phyloP scores from a whole-genome alignment of 805 yeast genomes.

The Yarrowia hollandica region DNA sequence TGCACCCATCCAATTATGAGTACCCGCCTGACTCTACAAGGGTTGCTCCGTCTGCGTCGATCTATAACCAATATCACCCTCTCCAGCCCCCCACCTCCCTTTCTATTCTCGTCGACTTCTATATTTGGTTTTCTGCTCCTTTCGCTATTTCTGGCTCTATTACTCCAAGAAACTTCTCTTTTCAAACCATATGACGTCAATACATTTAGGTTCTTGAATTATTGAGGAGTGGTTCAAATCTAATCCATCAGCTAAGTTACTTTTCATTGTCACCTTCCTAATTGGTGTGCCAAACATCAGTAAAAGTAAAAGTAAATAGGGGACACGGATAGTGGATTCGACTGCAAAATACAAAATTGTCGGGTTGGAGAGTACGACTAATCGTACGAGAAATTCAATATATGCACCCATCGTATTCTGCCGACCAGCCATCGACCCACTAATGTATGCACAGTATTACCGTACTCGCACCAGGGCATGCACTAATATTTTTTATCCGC shows the following conservation, averaged over 20 bases:
- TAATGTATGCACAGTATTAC: no score
- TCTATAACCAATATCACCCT: neutral
- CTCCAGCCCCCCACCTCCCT: neutral
- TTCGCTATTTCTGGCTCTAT: neutral
- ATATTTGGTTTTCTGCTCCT: neutral
- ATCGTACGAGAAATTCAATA: neutral
- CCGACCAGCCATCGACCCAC: neutral
- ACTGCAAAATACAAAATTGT: no score
- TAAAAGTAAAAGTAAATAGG: neutral
- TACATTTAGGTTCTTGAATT: neutral
- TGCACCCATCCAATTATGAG: no score
- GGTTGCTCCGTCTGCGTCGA: neutral
- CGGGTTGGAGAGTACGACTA: no score
- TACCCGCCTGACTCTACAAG: no score
- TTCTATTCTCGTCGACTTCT: conserved; percentile 20
- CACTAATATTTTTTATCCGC: neutral
- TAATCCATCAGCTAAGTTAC: conserved; percentile 9
- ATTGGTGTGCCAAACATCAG: conserved; percentile 5
- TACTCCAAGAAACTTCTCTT: neutral
- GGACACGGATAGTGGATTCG: no score
- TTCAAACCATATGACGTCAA: conserved; percentile 15
- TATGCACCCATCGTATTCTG: neutral
- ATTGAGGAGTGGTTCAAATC: neutral
- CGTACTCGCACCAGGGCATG: no score
- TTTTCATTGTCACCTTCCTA: conserved; percentile 15